Evolutionary conservation across 2,329 filamentous ascomycete species (phyloP), one percentile per base, ranked within the genome.

Genomic region (Coniella vitis): DNA sequence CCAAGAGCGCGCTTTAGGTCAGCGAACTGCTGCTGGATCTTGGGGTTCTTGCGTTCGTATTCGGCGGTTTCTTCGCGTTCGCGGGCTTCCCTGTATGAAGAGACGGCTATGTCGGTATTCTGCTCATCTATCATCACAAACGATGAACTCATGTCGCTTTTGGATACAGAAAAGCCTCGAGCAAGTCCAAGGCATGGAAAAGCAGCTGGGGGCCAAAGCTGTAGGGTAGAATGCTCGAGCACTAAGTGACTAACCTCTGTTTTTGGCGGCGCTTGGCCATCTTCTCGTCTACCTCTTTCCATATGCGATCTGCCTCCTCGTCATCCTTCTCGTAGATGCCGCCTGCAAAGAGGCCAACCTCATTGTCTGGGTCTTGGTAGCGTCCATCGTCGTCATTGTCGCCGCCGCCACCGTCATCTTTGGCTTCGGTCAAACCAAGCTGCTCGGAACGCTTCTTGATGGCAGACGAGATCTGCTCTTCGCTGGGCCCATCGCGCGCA

Each of bases 381-480:
- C 91, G 80, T 32, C 87, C 85, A 48, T 89, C 83, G 10, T 41
- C 49, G 5, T 25, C 45, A 48, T 86, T 84, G 46, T 86, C 84
- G 31, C 86, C 84, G 32, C 85, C 83, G 16, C 86, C 81, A 44
- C 86, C 83, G 42, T 75, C 72, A 16, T 81, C 78, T 53, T 78
- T 61, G n/a, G 56, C 53, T 31, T 63, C 61, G 31, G 60, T 63
- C 16, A 79, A 65, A 5, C 90, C 91, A 52, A 97, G 79, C 62
- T 87, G 82, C 49, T 88, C 87, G 7, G 93, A 91, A 60, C 94
- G 84, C 69, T 96, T 96, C 42, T 90, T 90, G 58, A 98, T 85
- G 54, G 89, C 90, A 67, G 95, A 93, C 67, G 97, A 96, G 70
- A 98, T 96, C 70, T 97, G 91, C 65, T 98, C 93, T 61, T 96